Evolutionary conservation across 169 alveolate genomes (phyloP).

Genomic region (Cryptosporidium bovis): DNA sequence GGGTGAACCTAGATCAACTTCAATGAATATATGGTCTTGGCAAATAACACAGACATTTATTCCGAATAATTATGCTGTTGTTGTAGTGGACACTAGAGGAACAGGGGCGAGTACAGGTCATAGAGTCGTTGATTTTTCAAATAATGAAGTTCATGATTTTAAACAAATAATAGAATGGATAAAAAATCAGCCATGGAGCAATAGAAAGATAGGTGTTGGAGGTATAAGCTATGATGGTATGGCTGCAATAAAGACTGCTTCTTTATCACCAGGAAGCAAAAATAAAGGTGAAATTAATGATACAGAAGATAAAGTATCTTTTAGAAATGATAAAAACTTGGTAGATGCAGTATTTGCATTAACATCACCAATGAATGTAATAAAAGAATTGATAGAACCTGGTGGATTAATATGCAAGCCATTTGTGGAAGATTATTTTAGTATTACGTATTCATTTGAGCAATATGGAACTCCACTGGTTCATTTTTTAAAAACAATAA

Average conservation of each 20-base stretch:
- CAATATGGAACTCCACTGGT: slow-evolving; percentile 77
- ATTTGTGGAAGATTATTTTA: slow-evolving; percentile 77
- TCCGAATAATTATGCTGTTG: slow-evolving; percentile 79
- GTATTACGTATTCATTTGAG: slow-evolving; percentile 78
- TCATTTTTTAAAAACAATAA: slow-evolving; percentile 73
- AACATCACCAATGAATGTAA: slow-evolving; percentile 77
- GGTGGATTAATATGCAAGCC: slow-evolving; percentile 79
- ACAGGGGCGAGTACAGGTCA: slow-evolving; percentile 82
- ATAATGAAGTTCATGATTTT: slow-evolving; percentile 75
- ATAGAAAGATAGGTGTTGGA: slow-evolving; percentile 78
- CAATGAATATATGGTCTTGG: slow-evolving; percentile 80
- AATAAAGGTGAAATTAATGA: background rate
- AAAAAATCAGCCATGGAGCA: slow-evolving; percentile 76
- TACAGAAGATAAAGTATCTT: background rate
- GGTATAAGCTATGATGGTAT: slow-evolving; percentile 82
- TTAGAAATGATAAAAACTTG: slow-evolving; percentile 32
- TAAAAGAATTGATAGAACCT: slow-evolving; percentile 79
- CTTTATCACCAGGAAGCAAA: slow-evolving; percentile 54
- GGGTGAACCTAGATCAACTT: slow-evolving; percentile 77
- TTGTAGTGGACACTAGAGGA: slow-evolving; percentile 81
- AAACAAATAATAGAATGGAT: slow-evolving; percentile 76
- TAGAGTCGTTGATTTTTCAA: slow-evolving; percentile 78
- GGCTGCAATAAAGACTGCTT: slow-evolving; percentile 79
- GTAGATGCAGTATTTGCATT: slow-evolving; percentile 74
- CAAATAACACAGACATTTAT: slow-evolving; percentile 76